Evolutionary conservation across 2,329 filamentous ascomycete genomes (phyloP).

Genomic region (Curvularia spicifera): DNA sequence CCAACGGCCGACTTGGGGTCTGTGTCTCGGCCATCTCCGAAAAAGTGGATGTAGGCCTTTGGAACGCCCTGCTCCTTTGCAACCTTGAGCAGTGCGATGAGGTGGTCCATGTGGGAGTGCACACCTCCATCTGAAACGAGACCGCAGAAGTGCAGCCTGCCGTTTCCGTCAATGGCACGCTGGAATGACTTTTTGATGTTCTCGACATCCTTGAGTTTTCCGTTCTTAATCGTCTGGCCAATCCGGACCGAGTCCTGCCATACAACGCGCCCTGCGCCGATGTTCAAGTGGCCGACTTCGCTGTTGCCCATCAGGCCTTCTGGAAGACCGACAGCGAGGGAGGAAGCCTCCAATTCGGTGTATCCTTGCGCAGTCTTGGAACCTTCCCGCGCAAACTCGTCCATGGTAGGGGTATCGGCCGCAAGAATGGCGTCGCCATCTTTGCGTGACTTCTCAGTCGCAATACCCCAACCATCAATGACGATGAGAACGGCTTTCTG

Average conservation of each 20-base stretch:
- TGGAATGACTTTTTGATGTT: conserved; percentile 81
- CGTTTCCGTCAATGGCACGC: conserved; percentile 83
- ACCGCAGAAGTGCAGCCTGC: conserved; percentile 88
- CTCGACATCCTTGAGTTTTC: conserved; percentile 75
- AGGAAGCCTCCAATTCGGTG: conserved; percentile 93
- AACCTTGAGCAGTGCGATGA: conserved; percentile 84
- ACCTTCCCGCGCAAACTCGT: conserved; percentile 71
- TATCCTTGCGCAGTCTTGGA: conserved; percentile 82
- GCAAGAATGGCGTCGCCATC: conserved; percentile 94
- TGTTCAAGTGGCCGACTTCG: conserved; percentile 98
- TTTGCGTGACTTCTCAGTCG: conserved; percentile 78
- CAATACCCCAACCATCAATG: conserved; percentile 98
- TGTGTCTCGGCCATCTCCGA: conserved; percentile 95
- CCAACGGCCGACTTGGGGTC: conserved; percentile 91
- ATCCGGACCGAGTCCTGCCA: conserved; percentile 97
- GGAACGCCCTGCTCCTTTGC: conserved; percentile 88
- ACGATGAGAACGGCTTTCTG: conserved; percentile 82
- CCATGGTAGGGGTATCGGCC: conserved; percentile 94
- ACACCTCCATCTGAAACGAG: conserved; percentile 96
- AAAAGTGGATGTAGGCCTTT: conserved; percentile 98
- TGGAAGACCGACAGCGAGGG: conserved; percentile 90
- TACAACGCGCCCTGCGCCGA: conserved; percentile 94
- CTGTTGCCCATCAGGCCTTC: conserved; percentile 99
- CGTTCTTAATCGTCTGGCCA: conserved; percentile 88
- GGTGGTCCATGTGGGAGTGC: conserved; percentile 93